These are phyloP conservation scores for Tulasnella sp. DNA, from an alignment of 768 basidiomycete species.

Conservation along the genomic window DNA sequence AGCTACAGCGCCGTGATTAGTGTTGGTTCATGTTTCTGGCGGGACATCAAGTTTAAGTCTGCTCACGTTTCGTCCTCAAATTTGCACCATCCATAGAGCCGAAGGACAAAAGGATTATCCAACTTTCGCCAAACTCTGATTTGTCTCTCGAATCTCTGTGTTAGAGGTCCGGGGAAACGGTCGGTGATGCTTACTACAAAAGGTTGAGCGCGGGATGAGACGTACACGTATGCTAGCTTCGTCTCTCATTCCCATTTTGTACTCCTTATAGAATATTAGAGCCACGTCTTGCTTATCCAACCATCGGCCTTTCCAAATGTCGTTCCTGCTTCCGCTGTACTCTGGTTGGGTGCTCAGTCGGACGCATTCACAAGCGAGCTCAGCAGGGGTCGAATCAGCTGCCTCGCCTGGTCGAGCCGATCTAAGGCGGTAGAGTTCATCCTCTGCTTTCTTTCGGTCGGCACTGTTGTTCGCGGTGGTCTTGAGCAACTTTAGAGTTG, in stretches of 20 bases:
- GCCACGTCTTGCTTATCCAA: slow-evolving; percentile 12
- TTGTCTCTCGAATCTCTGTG: slow-evolving; percentile 15
- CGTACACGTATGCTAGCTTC: not conserved
- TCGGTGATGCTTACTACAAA: not conserved
- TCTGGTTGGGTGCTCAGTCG: not conserved
- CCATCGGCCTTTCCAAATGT: slow-evolving; percentile 18
- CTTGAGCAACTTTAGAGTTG: not conserved
- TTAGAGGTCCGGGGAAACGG: not conserved
- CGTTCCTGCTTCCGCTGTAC: not conserved
- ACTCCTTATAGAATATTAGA: not conserved
- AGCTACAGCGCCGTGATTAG: not conserved
- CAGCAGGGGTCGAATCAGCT: not conserved
- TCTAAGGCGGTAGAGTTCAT: not conserved
- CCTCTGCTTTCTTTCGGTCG: not conserved
- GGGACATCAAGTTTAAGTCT: too few relatives aligned
- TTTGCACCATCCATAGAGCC: slow-evolving; percentile 9
- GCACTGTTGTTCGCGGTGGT: not conserved
- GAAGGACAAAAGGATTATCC: not conserved
- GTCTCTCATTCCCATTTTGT: not conserved
- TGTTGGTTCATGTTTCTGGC: not conserved
- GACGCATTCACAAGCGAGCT: slow-evolving; percentile 5
- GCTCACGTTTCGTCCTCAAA: not conserved
- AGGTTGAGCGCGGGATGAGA: too few relatives aligned
- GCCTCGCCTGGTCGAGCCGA: not conserved
- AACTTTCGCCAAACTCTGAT: slow-evolving; percentile 12